Conservation (phyloP, 257 asterid genomes). For the Solanum raphanifolium region DNA sequence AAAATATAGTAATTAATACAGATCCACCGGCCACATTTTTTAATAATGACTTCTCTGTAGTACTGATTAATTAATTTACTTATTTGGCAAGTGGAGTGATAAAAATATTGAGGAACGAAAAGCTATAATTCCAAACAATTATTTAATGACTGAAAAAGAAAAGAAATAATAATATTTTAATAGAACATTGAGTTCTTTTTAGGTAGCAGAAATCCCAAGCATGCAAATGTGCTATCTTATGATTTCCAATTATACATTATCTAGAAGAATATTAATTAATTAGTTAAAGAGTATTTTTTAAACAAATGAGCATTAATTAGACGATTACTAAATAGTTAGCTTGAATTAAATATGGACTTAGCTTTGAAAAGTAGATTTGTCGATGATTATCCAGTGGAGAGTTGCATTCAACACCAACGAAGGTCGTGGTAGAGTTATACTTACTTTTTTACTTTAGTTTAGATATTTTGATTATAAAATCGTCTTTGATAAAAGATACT, state of each 20-base stretch:
- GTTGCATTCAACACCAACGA: too few species aligned
- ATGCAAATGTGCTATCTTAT: neutral
- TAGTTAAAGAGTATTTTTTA: neutral
- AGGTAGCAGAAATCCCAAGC: neutral
- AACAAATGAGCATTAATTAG: neutral
- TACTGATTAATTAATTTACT: neutral
- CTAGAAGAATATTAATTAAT: neutral
- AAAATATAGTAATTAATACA: neutral
- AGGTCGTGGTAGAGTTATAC: fast-evolving
- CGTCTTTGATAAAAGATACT: fast-evolving
- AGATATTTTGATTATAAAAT: neutral
- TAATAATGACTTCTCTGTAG: neutral
- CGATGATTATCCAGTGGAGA: neutral
- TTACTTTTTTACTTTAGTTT: neutral
- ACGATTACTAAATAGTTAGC: neutral
- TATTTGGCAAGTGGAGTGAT: neutral
- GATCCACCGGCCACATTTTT: neutral
- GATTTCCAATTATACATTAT: neutral
- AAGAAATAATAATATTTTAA: neutral
- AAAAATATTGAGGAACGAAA: neutral
- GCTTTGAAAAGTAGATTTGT: neutral
- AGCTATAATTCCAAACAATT: neutral
- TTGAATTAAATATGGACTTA: neutral
- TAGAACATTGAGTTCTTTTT: neutral
- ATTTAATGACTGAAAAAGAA: neutral